These are phyloP conservation scores for Tuber calosporum DNA, from an alignment of 495 filamentous ascomycete species.

Conservation along the genomic window DNA sequence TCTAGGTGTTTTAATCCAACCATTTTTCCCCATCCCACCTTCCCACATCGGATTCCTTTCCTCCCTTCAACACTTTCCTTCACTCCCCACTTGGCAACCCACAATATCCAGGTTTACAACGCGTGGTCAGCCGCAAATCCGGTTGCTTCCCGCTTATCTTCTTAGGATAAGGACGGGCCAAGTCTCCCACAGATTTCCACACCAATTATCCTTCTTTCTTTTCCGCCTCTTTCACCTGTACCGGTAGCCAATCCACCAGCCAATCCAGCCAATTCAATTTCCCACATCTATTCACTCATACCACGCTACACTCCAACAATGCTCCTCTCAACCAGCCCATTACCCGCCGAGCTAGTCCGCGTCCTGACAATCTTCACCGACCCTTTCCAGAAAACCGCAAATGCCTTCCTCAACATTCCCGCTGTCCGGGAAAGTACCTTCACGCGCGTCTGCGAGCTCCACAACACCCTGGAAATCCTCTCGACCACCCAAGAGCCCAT, in stretches of 20 bases:
- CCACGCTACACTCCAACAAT: background rate
- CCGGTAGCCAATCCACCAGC: background rate
- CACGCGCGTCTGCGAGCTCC: constrained; percentile 37
- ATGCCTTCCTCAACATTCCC: constrained; percentile 23
- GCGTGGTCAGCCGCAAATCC: constrained; percentile 1
- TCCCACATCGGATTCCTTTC: background rate
- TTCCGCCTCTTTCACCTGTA: background rate
- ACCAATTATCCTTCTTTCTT: background rate
- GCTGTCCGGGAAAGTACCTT: constrained; percentile 26
- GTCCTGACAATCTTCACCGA: constrained; percentile 27
- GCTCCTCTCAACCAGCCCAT: constrained; percentile 19
- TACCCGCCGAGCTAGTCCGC: constrained; percentile 27
- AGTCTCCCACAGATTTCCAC: background rate
- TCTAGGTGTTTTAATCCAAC: background rate
- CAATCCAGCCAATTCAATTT: background rate
- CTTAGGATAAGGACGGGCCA: background rate
- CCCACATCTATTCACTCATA: background rate
- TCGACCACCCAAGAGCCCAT: constrained; percentile 16
- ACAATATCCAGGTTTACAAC: background rate
- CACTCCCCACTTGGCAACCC: background rate
- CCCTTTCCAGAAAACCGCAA: constrained; percentile 26
- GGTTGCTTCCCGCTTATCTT: background rate
- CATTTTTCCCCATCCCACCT: background rate
- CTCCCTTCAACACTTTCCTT: no score
- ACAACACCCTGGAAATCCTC: constrained; percentile 34